These are phyloP conservation scores for Ophiostoma sp. DNA, from an alignment of 2,329 filamentous ascomycete species.

Conservation along the genomic window DNA sequence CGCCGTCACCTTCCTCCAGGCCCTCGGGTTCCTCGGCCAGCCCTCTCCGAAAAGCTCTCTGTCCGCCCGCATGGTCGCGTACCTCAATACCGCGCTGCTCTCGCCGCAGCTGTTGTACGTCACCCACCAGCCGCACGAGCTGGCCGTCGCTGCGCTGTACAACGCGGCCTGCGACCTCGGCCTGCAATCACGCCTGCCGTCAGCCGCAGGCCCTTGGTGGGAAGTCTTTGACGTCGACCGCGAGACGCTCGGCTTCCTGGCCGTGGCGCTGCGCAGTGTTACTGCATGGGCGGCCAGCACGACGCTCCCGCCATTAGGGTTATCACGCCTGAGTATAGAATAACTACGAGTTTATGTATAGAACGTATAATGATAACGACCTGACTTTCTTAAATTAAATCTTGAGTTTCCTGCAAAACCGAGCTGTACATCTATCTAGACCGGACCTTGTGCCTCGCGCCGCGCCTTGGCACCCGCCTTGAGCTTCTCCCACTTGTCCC, in stretches of 20 bases:
- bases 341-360: neutral
- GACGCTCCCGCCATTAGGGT: neutral
- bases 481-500: conserved; percentile 56
- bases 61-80: conserved; percentile 56
- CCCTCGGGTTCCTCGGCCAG: conserved; percentile 61
- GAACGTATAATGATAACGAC: neutral
- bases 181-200: conserved; percentile 62
- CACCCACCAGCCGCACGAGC: conserved; percentile 79
- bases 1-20: conserved; percentile 86
- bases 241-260: conserved; percentile 88
- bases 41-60: conserved; percentile 58
- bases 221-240: conserved; percentile 94
- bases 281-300: conserved; percentile 55
- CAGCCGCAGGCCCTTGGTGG: conserved; percentile 76
- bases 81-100: conserved; percentile 80
- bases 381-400: neutral
- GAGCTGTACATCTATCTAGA: neutral
- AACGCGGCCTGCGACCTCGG: conserved; percentile 73
- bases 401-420: neutral
- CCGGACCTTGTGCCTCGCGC: conserved; percentile 37
- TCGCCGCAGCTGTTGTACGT: conserved; percentile 85
- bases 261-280: conserved; percentile 76
- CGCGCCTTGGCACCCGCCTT: conserved; percentile 57
- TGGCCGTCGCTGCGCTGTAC: conserved; percentile 87
- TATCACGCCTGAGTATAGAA: neutral